phyloP scores from a whole-genome alignment of 345 rosid genomes.

The Rhizophora apiculata region DNA sequence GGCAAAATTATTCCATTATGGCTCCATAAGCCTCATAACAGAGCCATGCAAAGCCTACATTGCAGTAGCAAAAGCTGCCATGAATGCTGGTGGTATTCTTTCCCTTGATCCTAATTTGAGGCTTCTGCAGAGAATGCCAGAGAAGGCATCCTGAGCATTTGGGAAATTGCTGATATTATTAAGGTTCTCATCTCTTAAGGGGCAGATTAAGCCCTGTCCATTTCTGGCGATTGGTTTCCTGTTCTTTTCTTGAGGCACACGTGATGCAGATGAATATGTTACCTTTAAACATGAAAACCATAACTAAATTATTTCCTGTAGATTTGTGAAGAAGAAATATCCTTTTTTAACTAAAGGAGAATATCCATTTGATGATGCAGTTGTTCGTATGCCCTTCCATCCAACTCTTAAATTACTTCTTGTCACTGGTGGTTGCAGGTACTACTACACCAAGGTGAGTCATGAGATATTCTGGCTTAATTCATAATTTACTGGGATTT shows the following conservation, averaged over 20 bases:
- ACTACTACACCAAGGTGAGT: conserved; percentile 73
- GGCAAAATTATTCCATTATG: conserved; percentile 93
- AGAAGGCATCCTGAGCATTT: conserved; percentile 78
- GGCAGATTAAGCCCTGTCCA: neutral
- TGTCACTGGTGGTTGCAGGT: conserved; percentile 86
- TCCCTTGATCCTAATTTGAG: conserved; percentile 93
- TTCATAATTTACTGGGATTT: neutral
- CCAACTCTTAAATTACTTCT: conserved; percentile 78
- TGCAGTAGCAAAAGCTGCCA: conserved; percentile 88
- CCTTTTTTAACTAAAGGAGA: conserved; percentile 77
- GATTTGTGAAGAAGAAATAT: conserved; percentile 89
- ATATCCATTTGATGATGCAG: conserved; percentile 87
- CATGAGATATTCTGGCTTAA: neutral
- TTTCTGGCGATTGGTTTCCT: neutral
- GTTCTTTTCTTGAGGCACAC: neutral
- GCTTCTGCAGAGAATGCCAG: conserved; percentile 86
- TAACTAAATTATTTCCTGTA: conserved; percentile 24
- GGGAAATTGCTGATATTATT: conserved; percentile 82
- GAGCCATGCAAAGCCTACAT: conserved; percentile 95
- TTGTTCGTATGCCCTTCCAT: conserved; percentile 68
- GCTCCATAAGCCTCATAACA: conserved; percentile 94
- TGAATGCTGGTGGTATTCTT: conserved; percentile 80
- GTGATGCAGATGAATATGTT: neutral
- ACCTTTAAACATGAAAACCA: neutral
- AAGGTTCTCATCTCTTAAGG: conserved; percentile 44